Percentiles rank a stretch among this genome's conserved stretches.
Evolutionary conservation across 306 rosid genomes (phyloP).

Genomic region (Elaeagnus macrophylla): DNA sequence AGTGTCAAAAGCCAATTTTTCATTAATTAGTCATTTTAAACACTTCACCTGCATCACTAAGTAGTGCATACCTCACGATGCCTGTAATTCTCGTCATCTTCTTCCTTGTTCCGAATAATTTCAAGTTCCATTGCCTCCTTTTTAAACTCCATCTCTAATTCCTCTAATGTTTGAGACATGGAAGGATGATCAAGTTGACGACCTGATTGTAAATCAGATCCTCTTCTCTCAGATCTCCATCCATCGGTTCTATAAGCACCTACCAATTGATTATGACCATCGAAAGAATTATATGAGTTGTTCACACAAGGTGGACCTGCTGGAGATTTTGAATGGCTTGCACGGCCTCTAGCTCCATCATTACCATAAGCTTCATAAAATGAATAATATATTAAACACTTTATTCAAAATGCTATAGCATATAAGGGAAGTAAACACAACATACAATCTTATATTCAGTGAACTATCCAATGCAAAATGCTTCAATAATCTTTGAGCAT

Average conservation of each 20-base stretch:
- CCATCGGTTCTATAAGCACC: constrained; percentile 59
- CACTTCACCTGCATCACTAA: background rate
- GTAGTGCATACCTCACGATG: constrained; percentile 79
- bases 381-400: constrained; percentile 72
- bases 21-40: too few species aligned
- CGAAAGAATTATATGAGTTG: constrained; percentile 57
- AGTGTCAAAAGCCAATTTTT: too few species aligned
- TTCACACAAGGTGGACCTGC: constrained; percentile 56
- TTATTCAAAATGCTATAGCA: constrained; percentile 52
- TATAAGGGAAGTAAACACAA: constrained; percentile 69
- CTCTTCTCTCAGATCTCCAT: constrained; percentile 72
- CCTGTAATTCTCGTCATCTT: constrained; percentile 84
- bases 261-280: constrained; percentile 52
- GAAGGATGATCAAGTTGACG: constrained; percentile 54
- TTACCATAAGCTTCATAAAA: constrained; percentile 94
- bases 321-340: constrained; percentile 91
- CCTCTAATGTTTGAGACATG: constrained; percentile 62
- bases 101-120: constrained; percentile 76
- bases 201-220: constrained; percentile 57
- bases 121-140: constrained; percentile 68
- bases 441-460: constrained; percentile 52
- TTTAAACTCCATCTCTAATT: constrained; percentile 74
- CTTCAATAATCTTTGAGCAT: constrained; percentile 45
- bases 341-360: constrained; percentile 75
- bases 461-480: constrained; percentile 60